phyloP scores from a whole-genome alignment of 306 rosid species.

The Urtica urens region DNA sequence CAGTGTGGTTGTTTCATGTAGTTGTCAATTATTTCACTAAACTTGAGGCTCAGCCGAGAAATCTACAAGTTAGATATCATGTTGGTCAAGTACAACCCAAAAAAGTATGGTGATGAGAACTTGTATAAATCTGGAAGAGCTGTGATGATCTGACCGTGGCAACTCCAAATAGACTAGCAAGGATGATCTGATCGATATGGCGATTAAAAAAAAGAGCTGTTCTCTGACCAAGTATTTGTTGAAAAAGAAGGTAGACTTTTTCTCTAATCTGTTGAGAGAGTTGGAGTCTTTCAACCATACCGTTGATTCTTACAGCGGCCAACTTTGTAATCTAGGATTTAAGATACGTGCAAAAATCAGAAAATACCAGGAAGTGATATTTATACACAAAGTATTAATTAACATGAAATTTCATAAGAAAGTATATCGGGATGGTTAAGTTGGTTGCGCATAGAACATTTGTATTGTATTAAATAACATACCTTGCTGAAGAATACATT shows the following conservation, averaged over 20 bases:
- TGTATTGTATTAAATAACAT: neutral
- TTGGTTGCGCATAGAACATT: neutral
- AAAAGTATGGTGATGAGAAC: conserved; percentile 3
- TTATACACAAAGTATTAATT: neutral
- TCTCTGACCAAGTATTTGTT: conserved; percentile 66
- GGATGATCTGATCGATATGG: conserved; percentile 90
- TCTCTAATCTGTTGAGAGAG: conserved; percentile 84
- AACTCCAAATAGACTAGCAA: conserved; percentile 91
- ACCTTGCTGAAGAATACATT: conserved; percentile 91
- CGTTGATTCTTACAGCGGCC: conserved; percentile 96
- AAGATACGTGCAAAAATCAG: conserved; percentile 8
- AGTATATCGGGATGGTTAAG: neutral
- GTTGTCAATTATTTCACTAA: conserved; percentile 75
- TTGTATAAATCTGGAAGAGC: conserved; percentile 7
- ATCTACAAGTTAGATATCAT: conserved; percentile 47
- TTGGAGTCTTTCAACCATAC: conserved; percentile 95
- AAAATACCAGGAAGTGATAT: neutral
- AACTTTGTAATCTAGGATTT: conserved; percentile 67
- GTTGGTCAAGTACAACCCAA: conserved; percentile 13
- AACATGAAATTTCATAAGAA: neutral
- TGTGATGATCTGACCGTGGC: conserved; percentile 50
- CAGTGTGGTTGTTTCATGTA: conserved; percentile 93
- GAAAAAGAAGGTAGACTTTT: conserved; percentile 82
- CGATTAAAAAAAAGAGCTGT: conserved; percentile 81
- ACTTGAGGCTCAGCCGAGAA: conserved; percentile 74